Percentiles rank a stretch among this genome's conserved stretches.
Conservation (phyloP, 2,329 filamentous ascomycete species). For the Ophiocordyceps camponoti-leonardi region DNA sequence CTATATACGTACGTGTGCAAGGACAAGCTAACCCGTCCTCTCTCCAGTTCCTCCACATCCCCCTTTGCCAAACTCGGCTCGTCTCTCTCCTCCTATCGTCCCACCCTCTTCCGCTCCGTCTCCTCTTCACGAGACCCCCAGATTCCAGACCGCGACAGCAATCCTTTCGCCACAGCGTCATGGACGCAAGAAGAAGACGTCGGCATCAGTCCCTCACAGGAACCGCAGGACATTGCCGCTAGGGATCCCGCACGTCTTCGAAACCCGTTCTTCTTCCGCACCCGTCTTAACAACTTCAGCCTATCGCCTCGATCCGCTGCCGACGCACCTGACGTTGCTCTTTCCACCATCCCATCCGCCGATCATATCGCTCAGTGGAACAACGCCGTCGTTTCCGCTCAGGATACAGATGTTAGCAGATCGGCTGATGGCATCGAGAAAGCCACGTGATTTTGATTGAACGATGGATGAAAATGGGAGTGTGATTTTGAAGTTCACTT, state of each 20-base stretch:
- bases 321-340: background rate
- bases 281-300: conserved; percentile 11
- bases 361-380: background rate
- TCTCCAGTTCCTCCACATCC: background rate
- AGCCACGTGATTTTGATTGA: background rate
- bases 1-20: too few relatives aligned
- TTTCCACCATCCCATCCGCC: background rate
- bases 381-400: too few relatives aligned
- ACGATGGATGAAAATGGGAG: background rate
- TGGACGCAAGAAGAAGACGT: background rate
- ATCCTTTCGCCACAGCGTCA: background rate
- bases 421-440: background rate
- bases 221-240: background rate
- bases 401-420: background rate
- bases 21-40: background rate
- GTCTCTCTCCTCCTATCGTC: conserved; percentile 7
- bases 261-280: conserved; percentile 18
- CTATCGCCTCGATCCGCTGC: background rate
- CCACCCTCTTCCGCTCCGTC: conserved; percentile 5
- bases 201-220: background rate
- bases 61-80: conserved; percentile 1
- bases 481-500: background rate
- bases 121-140: background rate
- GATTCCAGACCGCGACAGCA: background rate
- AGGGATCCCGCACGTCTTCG: background rate